These are phyloP conservation scores for Lentinula edodes DNA, from an alignment of 768 basidiomycete genomes.

Conservation along the genomic window DNA sequence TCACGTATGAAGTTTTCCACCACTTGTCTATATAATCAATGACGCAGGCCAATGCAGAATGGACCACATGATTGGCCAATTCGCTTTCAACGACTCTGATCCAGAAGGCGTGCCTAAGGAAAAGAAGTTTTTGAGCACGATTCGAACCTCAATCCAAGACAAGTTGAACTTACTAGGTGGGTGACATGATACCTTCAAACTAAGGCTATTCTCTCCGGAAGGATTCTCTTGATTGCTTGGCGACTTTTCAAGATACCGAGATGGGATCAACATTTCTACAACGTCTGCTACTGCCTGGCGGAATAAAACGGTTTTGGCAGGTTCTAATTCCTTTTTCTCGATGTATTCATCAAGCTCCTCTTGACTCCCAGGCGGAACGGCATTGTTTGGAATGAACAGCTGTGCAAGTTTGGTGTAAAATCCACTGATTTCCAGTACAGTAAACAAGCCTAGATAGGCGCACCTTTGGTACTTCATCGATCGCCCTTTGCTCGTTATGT, in stretches of 20 bases:
- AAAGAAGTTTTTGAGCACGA: background rate
- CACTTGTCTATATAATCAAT: too few relatives aligned
- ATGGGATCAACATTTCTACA: background rate
- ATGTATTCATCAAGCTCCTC: background rate
- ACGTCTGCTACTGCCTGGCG: background rate
- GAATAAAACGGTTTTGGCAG: background rate
- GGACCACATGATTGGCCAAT: too few relatives aligned
- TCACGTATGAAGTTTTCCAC: too few relatives aligned
- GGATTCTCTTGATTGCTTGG: background rate
- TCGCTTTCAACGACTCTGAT: background rate
- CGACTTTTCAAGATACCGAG: background rate
- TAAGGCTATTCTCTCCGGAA: background rate
- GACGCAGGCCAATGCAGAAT: too few relatives aligned
- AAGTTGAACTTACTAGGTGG: background rate
- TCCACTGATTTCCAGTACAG: too few relatives aligned
- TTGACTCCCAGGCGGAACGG: background rate
- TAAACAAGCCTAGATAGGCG: too few relatives aligned
- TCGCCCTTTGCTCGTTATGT: background rate
- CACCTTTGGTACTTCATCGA: background rate
- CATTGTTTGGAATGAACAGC: background rate
- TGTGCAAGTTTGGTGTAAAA: background rate
- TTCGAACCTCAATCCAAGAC: background rate
- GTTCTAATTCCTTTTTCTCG: background rate
- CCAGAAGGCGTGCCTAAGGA: background rate
- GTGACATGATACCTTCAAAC: background rate